Evolutionary conservation across 2,329 filamentous ascomycete genomes (phyloP).

Genomic region (Boeremia exigua): DNA sequence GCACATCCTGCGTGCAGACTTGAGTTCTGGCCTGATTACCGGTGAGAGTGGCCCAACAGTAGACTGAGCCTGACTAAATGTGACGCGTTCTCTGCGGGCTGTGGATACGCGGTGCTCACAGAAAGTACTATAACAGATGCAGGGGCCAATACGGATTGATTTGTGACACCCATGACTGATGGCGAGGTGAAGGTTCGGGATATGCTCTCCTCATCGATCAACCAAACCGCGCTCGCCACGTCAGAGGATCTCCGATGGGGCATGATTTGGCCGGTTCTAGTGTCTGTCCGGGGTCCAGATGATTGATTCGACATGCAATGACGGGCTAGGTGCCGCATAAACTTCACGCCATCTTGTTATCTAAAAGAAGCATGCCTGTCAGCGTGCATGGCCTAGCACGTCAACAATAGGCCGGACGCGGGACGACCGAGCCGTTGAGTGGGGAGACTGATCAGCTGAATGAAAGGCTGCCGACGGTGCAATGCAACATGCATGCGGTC

Average conservation of each 20-base stretch:
- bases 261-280: slow-evolving; percentile 56
- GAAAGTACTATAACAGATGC: slow-evolving; percentile 32
- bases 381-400: slow-evolving; percentile 49
- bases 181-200: slow-evolving; percentile 48
- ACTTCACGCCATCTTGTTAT: slow-evolving; percentile 52
- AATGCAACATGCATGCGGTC: slow-evolving; percentile 49
- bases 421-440: slow-evolving; percentile 47
- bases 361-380: slow-evolving; percentile 51
- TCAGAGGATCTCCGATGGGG: slow-evolving; percentile 60
- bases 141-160: slow-evolving; percentile 37
- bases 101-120: slow-evolving; percentile 38
- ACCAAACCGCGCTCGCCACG: slow-evolving; percentile 57
- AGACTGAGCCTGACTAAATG: slow-evolving; percentile 41
- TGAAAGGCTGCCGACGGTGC: slow-evolving; percentile 39
- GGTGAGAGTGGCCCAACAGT: slow-evolving; percentile 40
- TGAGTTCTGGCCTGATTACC: slow-evolving; percentile 41
- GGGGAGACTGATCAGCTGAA: slow-evolving; percentile 50
- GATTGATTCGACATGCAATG: slow-evolving; percentile 54
- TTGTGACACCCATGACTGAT: slow-evolving; percentile 48
- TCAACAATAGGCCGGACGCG: slow-evolving; percentile 50
- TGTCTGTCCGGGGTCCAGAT: slow-evolving; percentile 50
- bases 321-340: slow-evolving; percentile 52
- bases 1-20: slow-evolving; percentile 28
- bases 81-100: slow-evolving; percentile 40
- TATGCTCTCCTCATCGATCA: slow-evolving; percentile 47